These are phyloP conservation scores for Jaltomata sinuosa DNA, from an alignment of 257 asterid genomes.

Conservation along the genomic window DNA sequence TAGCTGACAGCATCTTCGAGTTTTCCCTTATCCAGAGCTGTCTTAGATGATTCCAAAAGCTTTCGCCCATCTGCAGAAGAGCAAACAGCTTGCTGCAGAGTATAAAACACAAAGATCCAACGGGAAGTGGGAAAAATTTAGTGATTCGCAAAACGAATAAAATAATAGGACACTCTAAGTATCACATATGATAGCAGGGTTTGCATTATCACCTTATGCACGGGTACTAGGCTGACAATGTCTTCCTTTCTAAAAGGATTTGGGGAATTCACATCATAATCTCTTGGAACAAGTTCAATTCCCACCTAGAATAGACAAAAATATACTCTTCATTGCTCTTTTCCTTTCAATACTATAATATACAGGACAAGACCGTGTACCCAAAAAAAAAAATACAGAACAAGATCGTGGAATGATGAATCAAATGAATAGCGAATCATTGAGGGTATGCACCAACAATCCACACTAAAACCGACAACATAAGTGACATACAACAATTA, in stretches of 20 bases:
- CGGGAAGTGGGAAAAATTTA: not conserved
- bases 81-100: constrained; percentile 78
- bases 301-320: constrained; percentile 54
- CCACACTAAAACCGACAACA: not conserved
- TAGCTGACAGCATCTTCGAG: constrained; percentile 87
- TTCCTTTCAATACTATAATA: not conserved
- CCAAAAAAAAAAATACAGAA: not conserved
- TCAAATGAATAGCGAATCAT: not conserved
- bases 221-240: constrained; percentile 78
- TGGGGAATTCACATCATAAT: constrained; percentile 75
- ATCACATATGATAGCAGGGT: not conserved
- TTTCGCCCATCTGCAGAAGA: constrained; percentile 94
- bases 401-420: not conserved
- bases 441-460: not conserved
- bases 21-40: constrained; percentile 95
- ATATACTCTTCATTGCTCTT: not conserved
- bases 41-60: constrained; percentile 88
- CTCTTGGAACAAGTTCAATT: constrained; percentile 81
- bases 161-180: not conserved
- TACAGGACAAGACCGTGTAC: not conserved
- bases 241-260: constrained; percentile 68
- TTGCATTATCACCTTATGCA: constrained; percentile 57
- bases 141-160: not conserved
- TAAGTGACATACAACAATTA: not conserved
- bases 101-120: not conserved